These are phyloP conservation scores for Blastobotrys mokoenaii DNA, from an alignment of 805 yeast genomes.

Conservation along the genomic window DNA sequence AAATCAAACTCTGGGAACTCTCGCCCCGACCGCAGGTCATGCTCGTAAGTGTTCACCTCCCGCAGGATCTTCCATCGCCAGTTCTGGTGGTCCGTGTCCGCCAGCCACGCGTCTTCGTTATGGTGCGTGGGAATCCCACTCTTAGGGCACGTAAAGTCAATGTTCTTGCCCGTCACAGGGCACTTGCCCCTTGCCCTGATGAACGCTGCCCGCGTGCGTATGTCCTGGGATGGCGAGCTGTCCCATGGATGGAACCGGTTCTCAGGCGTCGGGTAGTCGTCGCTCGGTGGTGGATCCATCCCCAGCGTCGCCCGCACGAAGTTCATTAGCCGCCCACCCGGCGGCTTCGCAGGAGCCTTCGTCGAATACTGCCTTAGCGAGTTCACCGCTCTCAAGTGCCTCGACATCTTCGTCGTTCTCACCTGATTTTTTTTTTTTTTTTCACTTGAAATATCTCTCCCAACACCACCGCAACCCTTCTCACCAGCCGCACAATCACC, in stretches of 20 bases:
- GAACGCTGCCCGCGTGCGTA: constrained; percentile 84
- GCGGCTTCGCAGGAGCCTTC: not conserved
- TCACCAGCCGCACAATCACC: no score
- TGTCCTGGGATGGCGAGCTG: constrained; percentile 77
- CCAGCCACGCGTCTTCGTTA: constrained; percentile 79
- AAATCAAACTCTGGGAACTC: constrained; percentile 93
- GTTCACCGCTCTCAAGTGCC: not conserved
- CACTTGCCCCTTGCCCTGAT: constrained; percentile 83
- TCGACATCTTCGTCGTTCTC: not conserved
- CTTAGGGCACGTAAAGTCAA: constrained; percentile 80
- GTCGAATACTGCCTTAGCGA: not conserved
- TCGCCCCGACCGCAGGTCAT: constrained; percentile 89
- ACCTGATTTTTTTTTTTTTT: not conserved
- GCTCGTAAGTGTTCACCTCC: constrained; percentile 87
- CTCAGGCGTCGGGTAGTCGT: constrained; percentile 59
- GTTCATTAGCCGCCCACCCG: constrained; percentile 1
- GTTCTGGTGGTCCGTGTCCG: constrained; percentile 64
- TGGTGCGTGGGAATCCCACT: constrained; percentile 98
- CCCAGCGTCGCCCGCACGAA: constrained; percentile 35
- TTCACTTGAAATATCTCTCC: not conserved
- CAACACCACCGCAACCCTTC: no score
- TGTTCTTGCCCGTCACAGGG: constrained; percentile 77
- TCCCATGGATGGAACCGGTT: constrained; percentile 86
- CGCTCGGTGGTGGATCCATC: constrained; percentile 55
- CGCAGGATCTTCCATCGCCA: constrained; percentile 65